phyloP scores from a whole-genome alignment of 371 early-diverging fungal species.

The Apophysomyces elegans region DNA sequence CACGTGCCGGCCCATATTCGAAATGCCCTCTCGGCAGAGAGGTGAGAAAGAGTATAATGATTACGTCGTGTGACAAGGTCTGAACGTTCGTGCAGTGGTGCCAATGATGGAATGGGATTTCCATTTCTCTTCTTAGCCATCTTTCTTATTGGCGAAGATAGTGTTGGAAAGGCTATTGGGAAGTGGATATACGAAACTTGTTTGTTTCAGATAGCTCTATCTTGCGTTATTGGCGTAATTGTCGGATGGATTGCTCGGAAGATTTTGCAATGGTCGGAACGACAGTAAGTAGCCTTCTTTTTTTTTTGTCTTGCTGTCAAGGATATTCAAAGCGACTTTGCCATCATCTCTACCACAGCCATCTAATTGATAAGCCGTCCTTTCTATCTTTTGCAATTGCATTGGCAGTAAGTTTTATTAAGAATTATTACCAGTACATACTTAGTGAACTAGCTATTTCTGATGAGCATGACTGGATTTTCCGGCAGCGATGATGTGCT shows the following conservation, averaged over 20 bases:
- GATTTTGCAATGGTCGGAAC: conserved; percentile 74
- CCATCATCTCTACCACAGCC: conserved; percentile 25
- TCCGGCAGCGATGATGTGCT: conserved; percentile 89
- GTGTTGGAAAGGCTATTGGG: conserved; percentile 67
- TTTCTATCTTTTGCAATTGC: conserved; percentile 91
- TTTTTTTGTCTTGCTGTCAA: not conserved
- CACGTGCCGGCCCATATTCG: conserved; percentile 90
- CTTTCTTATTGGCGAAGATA: conserved; percentile 64
- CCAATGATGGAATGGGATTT: conserved; percentile 87
- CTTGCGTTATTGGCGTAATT: conserved; percentile 76
- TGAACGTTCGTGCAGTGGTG: conserved; percentile 55
- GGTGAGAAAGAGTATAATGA: conserved; percentile 29
- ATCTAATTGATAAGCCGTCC: conserved; percentile 89
- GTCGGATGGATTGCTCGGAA: conserved; percentile 80
- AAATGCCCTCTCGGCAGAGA: conserved; percentile 88
- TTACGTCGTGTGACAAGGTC: conserved; percentile 5
- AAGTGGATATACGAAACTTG: conserved; percentile 81
- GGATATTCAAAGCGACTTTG: no score
- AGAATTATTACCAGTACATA: conserved; percentile 4
- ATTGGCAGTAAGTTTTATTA: conserved; percentile 66
- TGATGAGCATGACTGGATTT: conserved; percentile 81
- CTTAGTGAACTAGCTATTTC: conserved; percentile 56
- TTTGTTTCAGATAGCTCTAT: conserved; percentile 78
- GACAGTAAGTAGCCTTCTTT: conserved; percentile 38
- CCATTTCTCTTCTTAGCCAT: conserved; percentile 90